Conservation (phyloP, 2,329 filamentous ascomycete species). For the Calcarisporium arbuscula region DNA sequence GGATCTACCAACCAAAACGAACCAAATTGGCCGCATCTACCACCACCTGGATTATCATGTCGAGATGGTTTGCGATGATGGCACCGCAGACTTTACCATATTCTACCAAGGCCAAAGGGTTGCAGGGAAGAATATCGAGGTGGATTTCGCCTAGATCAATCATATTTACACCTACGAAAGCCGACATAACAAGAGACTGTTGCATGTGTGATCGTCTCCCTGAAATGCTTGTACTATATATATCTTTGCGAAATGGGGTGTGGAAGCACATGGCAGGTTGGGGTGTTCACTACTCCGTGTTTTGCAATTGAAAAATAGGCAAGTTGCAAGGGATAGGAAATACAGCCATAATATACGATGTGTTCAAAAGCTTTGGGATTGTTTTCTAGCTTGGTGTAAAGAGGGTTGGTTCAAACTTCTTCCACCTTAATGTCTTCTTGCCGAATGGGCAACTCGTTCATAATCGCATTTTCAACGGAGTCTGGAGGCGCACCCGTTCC, state of each 20-base stretch:
- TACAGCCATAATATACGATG: too few species aligned
- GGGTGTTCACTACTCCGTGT: too few species aligned
- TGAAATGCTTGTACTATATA: too few species aligned
- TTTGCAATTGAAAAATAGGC: too few species aligned
- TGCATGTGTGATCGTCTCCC: too few species aligned
- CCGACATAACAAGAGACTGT: too few species aligned
- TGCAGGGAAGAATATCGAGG: constrained; percentile 10
- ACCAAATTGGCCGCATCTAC: constrained; percentile 6
- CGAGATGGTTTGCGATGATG: constrained; percentile 15
- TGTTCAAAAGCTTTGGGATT: too few species aligned
- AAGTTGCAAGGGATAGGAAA: too few species aligned
- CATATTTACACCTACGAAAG: background rate
- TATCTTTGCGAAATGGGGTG: too few species aligned
- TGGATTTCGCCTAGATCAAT: constrained; percentile 11
- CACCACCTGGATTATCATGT: constrained; percentile 1
- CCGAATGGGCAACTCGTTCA: constrained; percentile 39
- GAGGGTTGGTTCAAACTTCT: constrained; percentile 13
- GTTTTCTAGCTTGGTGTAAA: too few species aligned
- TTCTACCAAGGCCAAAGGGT: constrained; percentile 10
- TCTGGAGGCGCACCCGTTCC: constrained; percentile 11
- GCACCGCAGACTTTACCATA: constrained; percentile 16
- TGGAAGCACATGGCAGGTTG: too few species aligned
- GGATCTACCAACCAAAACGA: constrained; percentile 10
- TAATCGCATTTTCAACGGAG: too few species aligned
- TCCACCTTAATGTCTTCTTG: constrained; percentile 34